Evolutionary conservation across 1,284 basidiomycete species (phyloP), one percentile per base, ranked within the genome.

Genomic region (Rhodotorula sp.): DNA sequence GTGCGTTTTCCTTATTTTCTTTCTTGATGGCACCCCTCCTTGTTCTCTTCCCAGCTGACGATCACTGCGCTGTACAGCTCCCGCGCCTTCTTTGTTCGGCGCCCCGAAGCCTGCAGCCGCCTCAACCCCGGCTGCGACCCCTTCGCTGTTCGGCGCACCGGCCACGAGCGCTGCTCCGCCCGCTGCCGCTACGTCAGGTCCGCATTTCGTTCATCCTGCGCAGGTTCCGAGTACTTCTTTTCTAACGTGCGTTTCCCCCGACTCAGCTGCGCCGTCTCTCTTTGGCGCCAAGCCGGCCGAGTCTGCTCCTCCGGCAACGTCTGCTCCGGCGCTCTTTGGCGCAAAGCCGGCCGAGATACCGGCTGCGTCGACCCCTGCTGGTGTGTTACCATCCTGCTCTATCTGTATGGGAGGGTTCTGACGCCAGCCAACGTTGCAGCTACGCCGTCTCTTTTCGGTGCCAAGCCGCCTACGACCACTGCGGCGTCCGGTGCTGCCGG

Each of bases 31-130:
- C 7, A 18, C n/a, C n/a, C 24, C 22, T 37, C 59, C 33, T 33
- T 33, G 33, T 33, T 33, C 8, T 33, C 33, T 42, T 42, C 37
- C 37, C 37, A 10, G 37, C 10, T 42, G 37, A 42, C 37, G 37
- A 10, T 42, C 37, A 42, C 37, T 10, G 37, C 12, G 37, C 37
- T 42, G 10, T 42, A 49, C 20, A 54, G 53, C 53, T 17, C 53
- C 69, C 44, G 77, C 76, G 18, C 68, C 79, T n/a, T 67, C 76
- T 26, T 67, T 74, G 57, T 71, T 64, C 62, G 54, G 69, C 26
- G 61, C 68, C 26, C 53, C 53, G 26, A 54, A 54, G 30, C 53
- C 53, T 54, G 53, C 53, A 6, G 53, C 53, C 6, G 53, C 53
- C 14, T 17, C 53, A 5, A 54, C 53, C 12, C 26, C 53, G 1